phyloP scores from a whole-genome alignment of 2,329 filamentous ascomycete genomes.

The Xylaria sp. region DNA sequence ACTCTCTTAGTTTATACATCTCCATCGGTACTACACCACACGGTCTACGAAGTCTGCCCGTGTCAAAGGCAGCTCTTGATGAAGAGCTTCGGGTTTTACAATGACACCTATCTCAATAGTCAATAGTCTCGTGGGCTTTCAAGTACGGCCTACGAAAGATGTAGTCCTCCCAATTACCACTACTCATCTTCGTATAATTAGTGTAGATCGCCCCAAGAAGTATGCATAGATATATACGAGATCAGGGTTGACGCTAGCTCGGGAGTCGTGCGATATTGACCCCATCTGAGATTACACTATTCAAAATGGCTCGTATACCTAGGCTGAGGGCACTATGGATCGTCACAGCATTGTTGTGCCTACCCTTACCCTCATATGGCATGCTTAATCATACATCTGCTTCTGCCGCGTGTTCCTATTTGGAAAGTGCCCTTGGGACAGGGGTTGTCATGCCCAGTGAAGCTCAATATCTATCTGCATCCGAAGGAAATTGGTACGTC shows the following conservation, averaged over 20 bases:
- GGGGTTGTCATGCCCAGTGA: conserved; percentile 30
- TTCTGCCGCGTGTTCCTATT: conserved; percentile 31
- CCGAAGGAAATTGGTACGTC: conserved; percentile 30
- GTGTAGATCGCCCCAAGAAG: conserved; percentile 24
- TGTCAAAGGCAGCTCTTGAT: background rate
- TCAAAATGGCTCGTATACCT: conserved; percentile 26
- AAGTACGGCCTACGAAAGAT: background rate
- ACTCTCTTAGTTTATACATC: conserved; percentile 19
- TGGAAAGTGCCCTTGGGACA: conserved; percentile 21
- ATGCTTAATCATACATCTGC: conserved; percentile 19
- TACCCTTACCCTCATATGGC: conserved; percentile 15
- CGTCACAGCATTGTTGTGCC: conserved; percentile 23
- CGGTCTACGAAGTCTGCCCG: conserved; percentile 19
- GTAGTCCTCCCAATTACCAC: conserved; percentile 3
- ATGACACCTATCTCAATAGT: conserved; percentile 11
- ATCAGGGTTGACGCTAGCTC: background rate
- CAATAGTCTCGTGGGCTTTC: conserved; percentile 7
- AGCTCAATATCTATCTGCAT: conserved; percentile 19
- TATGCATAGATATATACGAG: conserved; percentile 4
- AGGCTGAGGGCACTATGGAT: conserved; percentile 9
- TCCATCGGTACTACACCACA: conserved; percentile 10
- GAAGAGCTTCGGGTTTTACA: conserved; percentile 5
- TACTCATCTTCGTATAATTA: conserved; percentile 21
- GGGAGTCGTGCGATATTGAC: background rate
- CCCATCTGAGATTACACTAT: conserved; percentile 1